Conservation (phyloP, 2,329 filamentous ascomycete genomes). For the Clarireedia homoeocarpa region DNA sequence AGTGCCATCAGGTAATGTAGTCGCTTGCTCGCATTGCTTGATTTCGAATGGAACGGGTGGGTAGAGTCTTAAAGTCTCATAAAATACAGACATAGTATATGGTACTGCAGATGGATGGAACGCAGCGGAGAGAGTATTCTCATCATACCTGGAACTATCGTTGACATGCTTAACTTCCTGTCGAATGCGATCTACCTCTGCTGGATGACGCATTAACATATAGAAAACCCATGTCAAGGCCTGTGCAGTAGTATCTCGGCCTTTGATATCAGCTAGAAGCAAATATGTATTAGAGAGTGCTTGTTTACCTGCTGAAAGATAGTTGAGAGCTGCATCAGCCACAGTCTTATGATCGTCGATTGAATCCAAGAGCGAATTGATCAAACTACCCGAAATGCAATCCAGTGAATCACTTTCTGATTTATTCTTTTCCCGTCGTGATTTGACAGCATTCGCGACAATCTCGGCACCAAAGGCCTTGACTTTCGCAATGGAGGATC, state of each 20-base stretch:
- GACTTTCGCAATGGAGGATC: slow-evolving; percentile 41
- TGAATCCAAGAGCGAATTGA: slow-evolving; percentile 51
- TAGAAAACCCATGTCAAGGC: slow-evolving; percentile 58
- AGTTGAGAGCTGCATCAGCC: slow-evolving; percentile 58
- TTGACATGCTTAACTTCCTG: slow-evolving; percentile 32
- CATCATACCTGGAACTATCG: slow-evolving; percentile 10
- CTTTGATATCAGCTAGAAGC: slow-evolving; percentile 23
- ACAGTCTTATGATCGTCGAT: slow-evolving; percentile 48
- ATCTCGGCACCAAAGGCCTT: slow-evolving; percentile 50
- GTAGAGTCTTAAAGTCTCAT: slow-evolving; percentile 53
- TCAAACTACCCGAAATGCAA: slow-evolving; percentile 45
- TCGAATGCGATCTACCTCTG: slow-evolving; percentile 35
- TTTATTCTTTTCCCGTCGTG: slow-evolving; percentile 28
- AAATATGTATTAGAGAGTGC: neutral
- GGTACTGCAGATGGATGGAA: slow-evolving; percentile 36
- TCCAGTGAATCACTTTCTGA: slow-evolving; percentile 17
- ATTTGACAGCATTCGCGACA: slow-evolving; percentile 44
- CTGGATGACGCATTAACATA: slow-evolving; percentile 45
- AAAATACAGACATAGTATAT: slow-evolving; percentile 53
- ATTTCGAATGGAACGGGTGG: slow-evolving; percentile 61
- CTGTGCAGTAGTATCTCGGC: slow-evolving; percentile 57
- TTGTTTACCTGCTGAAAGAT: slow-evolving; percentile 48
- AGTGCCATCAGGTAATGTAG: slow-evolving; percentile 53
- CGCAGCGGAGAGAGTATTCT: neutral
- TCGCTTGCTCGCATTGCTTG: slow-evolving; percentile 46